These are phyloP conservation scores for Cladosporium velox DNA, from an alignment of 2,329 filamentous ascomycete genomes.

Conservation along the genomic window DNA sequence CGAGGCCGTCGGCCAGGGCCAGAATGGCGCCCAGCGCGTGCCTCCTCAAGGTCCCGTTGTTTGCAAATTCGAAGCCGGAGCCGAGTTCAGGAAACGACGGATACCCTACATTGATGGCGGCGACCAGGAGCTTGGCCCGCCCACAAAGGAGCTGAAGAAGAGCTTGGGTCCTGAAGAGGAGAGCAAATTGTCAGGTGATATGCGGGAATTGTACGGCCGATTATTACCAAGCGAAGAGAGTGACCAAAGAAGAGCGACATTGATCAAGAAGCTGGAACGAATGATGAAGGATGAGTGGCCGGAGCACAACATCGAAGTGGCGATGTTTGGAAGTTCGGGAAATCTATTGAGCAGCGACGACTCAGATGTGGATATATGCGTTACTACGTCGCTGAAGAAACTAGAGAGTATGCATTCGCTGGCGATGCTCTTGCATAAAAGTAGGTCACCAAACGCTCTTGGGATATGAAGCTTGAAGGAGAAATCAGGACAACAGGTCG, in stretches of 20 bases:
- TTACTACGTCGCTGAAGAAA: constrained; percentile 85
- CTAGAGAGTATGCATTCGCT: constrained; percentile 89
- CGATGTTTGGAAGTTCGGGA: constrained; percentile 96
- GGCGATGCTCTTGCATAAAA: constrained; percentile 78
- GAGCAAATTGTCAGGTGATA: constrained; percentile 73
- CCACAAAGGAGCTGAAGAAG: constrained; percentile 69
- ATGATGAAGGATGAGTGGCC: constrained; percentile 92
- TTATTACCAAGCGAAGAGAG: constrained; percentile 81
- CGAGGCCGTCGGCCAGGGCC: constrained; percentile 71
- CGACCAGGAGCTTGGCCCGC: constrained; percentile 72
- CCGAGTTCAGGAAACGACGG: constrained; percentile 76
- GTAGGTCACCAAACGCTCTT: constrained; percentile 57
- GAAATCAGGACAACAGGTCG: background rate
- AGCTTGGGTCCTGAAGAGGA: constrained; percentile 73
- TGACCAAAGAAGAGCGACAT: constrained; percentile 69
- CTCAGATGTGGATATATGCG: constrained; percentile 98
- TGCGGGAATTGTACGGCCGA: constrained; percentile 80
- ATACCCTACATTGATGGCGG: constrained; percentile 85
- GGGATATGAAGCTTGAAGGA: background rate
- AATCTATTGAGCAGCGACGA: constrained; percentile 93
- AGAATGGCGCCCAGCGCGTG: constrained; percentile 61
- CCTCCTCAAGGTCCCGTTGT: constrained; percentile 44
- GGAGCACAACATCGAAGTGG: constrained; percentile 82
- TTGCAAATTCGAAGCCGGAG: constrained; percentile 87
- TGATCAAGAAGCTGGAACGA: constrained; percentile 84